phyloP scores from a whole-genome alignment of 371 early-diverging fungal species.

The Lichtheimia ornata region DNA sequence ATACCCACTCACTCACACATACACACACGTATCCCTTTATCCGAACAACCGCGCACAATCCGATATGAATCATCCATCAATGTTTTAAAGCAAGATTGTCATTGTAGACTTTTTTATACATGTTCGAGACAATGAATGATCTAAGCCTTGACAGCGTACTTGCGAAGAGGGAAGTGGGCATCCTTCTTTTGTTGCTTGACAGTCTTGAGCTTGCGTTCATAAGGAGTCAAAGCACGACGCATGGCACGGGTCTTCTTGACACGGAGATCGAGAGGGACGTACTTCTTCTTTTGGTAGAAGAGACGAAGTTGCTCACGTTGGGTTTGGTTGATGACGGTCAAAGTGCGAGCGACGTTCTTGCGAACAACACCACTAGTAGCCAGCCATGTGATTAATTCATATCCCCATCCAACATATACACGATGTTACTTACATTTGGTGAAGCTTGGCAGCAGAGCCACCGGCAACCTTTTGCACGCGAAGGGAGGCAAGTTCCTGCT shows the following conservation, averaged over 20 bases:
- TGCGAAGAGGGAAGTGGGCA: slow-evolving; percentile 83
- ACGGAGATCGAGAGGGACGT: slow-evolving; percentile 90
- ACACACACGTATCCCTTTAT: too few relatives aligned
- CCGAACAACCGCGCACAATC: too few relatives aligned
- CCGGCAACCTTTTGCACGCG: slow-evolving; percentile 91
- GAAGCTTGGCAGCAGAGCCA: slow-evolving; percentile 72
- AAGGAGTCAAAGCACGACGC: slow-evolving; percentile 87
- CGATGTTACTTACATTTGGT: slow-evolving; percentile 69
- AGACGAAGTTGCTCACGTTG: slow-evolving; percentile 81
- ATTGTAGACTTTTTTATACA: too few relatives aligned
- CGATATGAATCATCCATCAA: too few relatives aligned
- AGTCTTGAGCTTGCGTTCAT: slow-evolving; percentile 72
- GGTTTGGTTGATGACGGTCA: slow-evolving; percentile 91
- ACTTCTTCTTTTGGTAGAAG: slow-evolving; percentile 90
- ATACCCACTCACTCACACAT: too few relatives aligned
- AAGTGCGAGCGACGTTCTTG: slow-evolving; percentile 90
- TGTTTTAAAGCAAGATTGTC: too few relatives aligned
- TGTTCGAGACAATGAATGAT: not conserved
- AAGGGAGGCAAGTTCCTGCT: slow-evolving; percentile 88
- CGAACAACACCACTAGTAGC: slow-evolving; percentile 71
- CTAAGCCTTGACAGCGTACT: slow-evolving; percentile 87
- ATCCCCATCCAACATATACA: not conserved
- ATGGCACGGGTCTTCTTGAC: slow-evolving; percentile 96
- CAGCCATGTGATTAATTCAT: not conserved
- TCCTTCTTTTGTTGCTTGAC: slow-evolving; percentile 81